phyloP scores from a whole-genome alignment of 2,329 filamentous ascomycete species.

The Coniochaeta prunicola region DNA sequence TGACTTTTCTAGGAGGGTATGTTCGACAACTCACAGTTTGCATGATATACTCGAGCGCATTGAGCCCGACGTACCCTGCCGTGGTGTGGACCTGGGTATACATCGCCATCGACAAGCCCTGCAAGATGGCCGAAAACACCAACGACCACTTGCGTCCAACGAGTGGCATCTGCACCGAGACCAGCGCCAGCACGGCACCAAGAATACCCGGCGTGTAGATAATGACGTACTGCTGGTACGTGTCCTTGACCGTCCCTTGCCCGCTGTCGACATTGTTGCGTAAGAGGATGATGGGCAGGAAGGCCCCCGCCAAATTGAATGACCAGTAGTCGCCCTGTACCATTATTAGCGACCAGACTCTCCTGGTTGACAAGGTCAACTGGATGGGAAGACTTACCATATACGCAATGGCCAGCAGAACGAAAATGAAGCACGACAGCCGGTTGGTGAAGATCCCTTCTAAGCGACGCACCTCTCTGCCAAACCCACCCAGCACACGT shows the following conservation, averaged over 20 bases:
- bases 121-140: neutral
- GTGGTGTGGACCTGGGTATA: neutral
- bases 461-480: neutral
- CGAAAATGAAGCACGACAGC: neutral
- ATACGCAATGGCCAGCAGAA: neutral
- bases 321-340: neutral
- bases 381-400: too few relatives aligned
- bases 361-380: neutral
- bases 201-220: neutral
- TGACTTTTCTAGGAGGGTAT: too few relatives aligned
- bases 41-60: neutral
- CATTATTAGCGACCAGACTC: neutral
- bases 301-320: neutral
- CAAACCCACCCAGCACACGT: neutral
- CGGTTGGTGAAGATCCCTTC: neutral
- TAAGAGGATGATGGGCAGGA: neutral
- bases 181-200: neutral
- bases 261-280: neutral
- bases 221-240: neutral
- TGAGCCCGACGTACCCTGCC: neutral
- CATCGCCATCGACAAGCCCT: neutral
- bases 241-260: neutral
- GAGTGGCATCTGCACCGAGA: neutral
- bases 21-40: neutral
- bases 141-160: neutral